phyloP scores from a whole-genome alignment of 768 basidiomycete species.

The Termitomyces sp. region DNA sequence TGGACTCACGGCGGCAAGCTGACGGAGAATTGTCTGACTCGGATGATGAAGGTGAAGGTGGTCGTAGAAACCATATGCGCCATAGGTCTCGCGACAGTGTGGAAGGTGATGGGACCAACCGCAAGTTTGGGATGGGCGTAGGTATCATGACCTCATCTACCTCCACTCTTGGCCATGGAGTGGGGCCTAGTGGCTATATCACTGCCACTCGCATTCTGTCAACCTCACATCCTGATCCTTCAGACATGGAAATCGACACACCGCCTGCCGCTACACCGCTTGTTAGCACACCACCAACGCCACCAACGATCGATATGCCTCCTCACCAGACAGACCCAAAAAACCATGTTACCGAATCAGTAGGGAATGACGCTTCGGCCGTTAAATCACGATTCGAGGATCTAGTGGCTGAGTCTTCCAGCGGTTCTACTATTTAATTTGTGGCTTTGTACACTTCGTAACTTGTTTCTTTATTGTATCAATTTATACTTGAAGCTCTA shows the following conservation, averaged over 20 bases:
- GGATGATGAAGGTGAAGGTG: constrained; percentile 94
- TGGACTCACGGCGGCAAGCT: constrained; percentile 77
- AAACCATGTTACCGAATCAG: not conserved
- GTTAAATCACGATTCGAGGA: constrained; percentile 10
- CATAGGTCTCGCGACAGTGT: constrained; percentile 51
- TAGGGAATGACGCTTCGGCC: not conserved
- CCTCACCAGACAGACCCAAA: constrained; percentile 3
- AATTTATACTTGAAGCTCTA: not conserved
- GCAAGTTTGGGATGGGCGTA: constrained; percentile 60
- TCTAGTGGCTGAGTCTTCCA: constrained; percentile 17
- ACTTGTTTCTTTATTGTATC: not conserved
- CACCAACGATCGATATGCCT: constrained; percentile 8
- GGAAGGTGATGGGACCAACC: constrained; percentile 34
- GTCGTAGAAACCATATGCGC: constrained; percentile 60
- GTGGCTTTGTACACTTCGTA: not conserved
- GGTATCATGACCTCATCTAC: constrained; percentile 65
- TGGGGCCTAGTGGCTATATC: constrained; percentile 68
- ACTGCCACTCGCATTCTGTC: constrained; percentile 44
- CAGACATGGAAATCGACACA: constrained; percentile 39
- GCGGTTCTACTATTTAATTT: constrained; percentile 5
- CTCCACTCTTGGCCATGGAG: constrained; percentile 56
- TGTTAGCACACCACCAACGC: constrained; percentile 14
- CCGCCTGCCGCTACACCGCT: constrained; percentile 21
- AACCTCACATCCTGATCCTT: constrained; percentile 17
- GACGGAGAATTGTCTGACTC: constrained; percentile 95